These are phyloP conservation scores for Lumnitzera racemosa DNA, from an alignment of 345 rosid genomes.

Conservation along the genomic window DNA sequence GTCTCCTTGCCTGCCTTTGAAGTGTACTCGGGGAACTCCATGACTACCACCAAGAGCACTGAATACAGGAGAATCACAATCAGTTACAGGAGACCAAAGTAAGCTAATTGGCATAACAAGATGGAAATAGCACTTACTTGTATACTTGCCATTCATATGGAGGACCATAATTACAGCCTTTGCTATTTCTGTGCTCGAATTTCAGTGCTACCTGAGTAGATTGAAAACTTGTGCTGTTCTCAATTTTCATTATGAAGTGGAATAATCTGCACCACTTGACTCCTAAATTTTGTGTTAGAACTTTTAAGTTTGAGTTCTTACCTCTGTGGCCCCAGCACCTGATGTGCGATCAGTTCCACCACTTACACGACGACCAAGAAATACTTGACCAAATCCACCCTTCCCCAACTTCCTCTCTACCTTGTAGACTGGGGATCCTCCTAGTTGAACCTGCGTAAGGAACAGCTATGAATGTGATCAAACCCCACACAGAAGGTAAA, in stretches of 20 bases:
- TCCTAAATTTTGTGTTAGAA: neutral
- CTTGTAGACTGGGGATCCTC: constrained; percentile 82
- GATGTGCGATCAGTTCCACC: constrained; percentile 63
- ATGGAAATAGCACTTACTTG: constrained; percentile 42
- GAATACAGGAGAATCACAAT: constrained; percentile 15
- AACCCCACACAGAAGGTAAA: neutral
- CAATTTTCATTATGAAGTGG: neutral
- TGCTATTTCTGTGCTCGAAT: constrained; percentile 93
- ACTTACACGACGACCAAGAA: constrained; percentile 79
- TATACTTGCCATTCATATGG: constrained; percentile 98
- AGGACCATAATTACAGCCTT: constrained; percentile 97
- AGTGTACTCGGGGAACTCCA: constrained; percentile 90
- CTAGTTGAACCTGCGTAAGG: constrained; percentile 70
- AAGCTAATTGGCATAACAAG: neutral
- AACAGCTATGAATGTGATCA: neutral
- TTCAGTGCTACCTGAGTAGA: constrained; percentile 81
- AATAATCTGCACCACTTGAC: neutral
- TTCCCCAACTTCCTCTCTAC: constrained; percentile 87
- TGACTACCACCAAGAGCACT: constrained; percentile 95
- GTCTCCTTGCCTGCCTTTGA: constrained; percentile 95
- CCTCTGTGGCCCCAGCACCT: constrained; percentile 83
- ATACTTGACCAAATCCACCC: constrained; percentile 99
- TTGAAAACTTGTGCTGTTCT: constrained; percentile 5
- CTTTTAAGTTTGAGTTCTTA: constrained; percentile 14
- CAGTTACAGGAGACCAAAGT: neutral